These are phyloP conservation scores for Fusarium protoensiforme DNA, from an alignment of 2,329 filamentous ascomycete genomes.

Conservation along the genomic window DNA sequence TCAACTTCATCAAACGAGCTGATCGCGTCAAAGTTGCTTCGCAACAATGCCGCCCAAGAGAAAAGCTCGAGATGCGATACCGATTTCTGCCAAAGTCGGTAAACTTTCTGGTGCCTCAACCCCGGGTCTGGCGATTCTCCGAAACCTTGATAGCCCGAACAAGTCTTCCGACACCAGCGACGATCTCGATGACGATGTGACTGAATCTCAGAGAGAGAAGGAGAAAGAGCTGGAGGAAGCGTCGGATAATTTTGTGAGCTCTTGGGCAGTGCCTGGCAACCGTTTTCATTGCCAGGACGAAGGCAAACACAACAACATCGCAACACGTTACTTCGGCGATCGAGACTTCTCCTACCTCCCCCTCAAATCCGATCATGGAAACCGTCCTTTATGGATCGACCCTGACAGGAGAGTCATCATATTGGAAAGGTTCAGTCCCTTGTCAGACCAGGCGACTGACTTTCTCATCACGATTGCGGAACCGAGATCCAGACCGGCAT, in stretches of 20 bases:
- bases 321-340: slow-evolving; percentile 42
- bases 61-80: neutral
- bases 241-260: slow-evolving; percentile 6
- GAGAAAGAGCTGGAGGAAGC: neutral
- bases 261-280: slow-evolving; percentile 5
- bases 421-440: slow-evolving; percentile 86
- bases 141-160: neutral
- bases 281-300: neutral
- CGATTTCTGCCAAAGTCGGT: neutral
- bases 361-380: slow-evolving; percentile 84
- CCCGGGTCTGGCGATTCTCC: neutral
- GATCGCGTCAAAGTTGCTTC: too few relatives aligned
- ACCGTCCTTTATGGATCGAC: slow-evolving; percentile 90
- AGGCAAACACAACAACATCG: neutral
- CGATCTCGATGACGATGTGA: slow-evolving; percentile 5
- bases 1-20: too few relatives aligned
- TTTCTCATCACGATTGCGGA: slow-evolving; percentile 93
- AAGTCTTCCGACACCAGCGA: neutral
- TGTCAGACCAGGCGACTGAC: slow-evolving; percentile 84
- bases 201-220: neutral
- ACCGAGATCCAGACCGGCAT: slow-evolving; percentile 83
- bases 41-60: slow-evolving; percentile 6
- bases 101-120: neutral
- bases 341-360: slow-evolving; percentile 79
- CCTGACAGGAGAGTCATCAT: slow-evolving; percentile 83